phyloP scores from a whole-genome alignment of 768 basidiomycete species.

The Termitomyces bulborhizus region DNA sequence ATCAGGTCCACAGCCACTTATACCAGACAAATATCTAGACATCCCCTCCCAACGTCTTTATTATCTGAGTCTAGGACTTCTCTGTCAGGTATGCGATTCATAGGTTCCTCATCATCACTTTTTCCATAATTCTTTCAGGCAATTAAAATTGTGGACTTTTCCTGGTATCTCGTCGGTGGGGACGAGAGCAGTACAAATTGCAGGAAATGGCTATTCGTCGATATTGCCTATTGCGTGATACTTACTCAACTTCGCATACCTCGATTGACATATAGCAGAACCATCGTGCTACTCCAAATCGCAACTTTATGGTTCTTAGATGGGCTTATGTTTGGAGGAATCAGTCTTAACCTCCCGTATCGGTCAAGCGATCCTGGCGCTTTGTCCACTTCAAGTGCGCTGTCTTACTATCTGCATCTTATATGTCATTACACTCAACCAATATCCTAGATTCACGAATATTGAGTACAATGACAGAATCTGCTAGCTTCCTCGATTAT shows the following conservation, averaged over 20 bases:
- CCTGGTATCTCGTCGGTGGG: conserved; percentile 46
- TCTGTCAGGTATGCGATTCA: conserved; percentile 57
- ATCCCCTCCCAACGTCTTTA: conserved; percentile 78
- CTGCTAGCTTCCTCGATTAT: conserved; percentile 42
- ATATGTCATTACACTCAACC: background rate
- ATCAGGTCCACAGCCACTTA: conserved; percentile 34
- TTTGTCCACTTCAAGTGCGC: conserved; percentile 24
- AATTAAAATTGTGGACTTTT: conserved; percentile 68
- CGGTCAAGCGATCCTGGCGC: background rate
- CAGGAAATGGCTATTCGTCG: conserved; percentile 70
- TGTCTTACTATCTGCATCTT: background rate
- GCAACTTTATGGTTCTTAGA: conserved; percentile 55
- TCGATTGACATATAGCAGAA: conserved; percentile 59
- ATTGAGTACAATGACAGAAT: conserved; percentile 35
- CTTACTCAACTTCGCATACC: conserved; percentile 70
- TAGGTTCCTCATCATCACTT: background rate
- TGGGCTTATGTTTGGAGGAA: conserved; percentile 66
- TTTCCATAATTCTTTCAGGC: conserved; percentile 37
- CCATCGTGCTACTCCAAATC: conserved; percentile 60
- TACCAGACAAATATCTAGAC: conserved; percentile 71
- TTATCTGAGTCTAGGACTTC: conserved; percentile 64
- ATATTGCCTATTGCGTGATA: conserved; percentile 51
- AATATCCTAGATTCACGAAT: conserved; percentile 24
- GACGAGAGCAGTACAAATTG: conserved; percentile 37
- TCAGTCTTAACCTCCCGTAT: conserved; percentile 43